Evolutionary conservation across 192 early-diverging fungal genomes (phyloP).

Genomic region (Backusella sp.): DNA sequence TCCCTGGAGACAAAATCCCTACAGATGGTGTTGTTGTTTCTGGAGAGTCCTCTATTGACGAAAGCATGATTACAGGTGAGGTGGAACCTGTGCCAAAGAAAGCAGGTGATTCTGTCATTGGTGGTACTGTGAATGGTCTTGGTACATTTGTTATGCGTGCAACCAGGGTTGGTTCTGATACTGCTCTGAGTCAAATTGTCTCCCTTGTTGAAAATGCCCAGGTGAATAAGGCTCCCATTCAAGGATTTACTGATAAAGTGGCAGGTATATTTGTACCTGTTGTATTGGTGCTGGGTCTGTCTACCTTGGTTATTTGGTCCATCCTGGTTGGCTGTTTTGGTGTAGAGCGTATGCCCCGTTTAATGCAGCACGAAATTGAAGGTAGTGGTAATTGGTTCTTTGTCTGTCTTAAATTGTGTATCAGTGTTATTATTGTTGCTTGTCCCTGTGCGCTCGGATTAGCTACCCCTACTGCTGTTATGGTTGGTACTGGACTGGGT

Average conservation of each 20-base stretch:
- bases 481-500: constrained; percentile 97
- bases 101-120: constrained; percentile 67
- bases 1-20: constrained; percentile 92
- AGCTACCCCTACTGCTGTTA: constrained; percentile 94
- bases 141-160: constrained; percentile 85
- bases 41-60: constrained; percentile 83
- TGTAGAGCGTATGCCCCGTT: constrained; percentile 20
- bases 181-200: constrained; percentile 89
- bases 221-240: constrained; percentile 92
- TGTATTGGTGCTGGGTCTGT: constrained; percentile 70
- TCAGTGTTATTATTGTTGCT: constrained; percentile 93
- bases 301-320: constrained; percentile 80
- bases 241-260: constrained; percentile 86
- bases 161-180: constrained; percentile 83
- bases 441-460: constrained; percentile 96
- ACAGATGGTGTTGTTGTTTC: constrained; percentile 78
- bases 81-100: constrained; percentile 76
- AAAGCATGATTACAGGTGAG: constrained; percentile 95
- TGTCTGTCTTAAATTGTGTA: constrained; percentile 81
- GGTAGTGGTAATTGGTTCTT: constrained; percentile 68
- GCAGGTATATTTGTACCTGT: constrained; percentile 89
- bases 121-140: constrained; percentile 89
- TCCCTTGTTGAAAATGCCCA: constrained; percentile 91
- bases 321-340: constrained; percentile 33
- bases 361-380: constrained; percentile 43